Evolutionary conservation across 306 rosid species (phyloP).

Genomic region (Castanea sativa): DNA sequence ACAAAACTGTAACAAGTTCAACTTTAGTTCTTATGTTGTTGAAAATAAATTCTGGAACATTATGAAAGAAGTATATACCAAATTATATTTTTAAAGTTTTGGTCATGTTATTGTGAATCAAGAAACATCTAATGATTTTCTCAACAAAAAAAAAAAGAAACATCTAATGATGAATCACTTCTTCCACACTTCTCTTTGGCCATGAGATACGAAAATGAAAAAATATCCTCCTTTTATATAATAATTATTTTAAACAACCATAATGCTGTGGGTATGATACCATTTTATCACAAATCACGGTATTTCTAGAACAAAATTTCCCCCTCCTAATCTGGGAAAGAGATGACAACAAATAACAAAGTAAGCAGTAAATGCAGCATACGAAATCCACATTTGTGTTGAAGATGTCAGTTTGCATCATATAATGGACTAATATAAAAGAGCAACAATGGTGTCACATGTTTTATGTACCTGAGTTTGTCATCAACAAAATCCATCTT

Average conservation of each 20-base stretch:
- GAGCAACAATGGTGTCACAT: not conserved
- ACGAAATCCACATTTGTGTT: not conserved
- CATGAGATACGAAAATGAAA: not conserved
- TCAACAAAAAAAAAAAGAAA: not conserved
- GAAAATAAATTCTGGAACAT: not conserved
- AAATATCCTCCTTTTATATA: not conserved
- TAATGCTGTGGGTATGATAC: too few species aligned
- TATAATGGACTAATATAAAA: not conserved
- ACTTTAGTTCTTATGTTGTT: not conserved
- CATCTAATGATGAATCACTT: not conserved
- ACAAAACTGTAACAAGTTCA: not conserved
- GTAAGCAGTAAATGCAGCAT: too few species aligned
- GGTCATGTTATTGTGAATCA: too few species aligned
- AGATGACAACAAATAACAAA: too few species aligned
- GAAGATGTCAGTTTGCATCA: not conserved
- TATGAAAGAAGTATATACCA: not conserved
- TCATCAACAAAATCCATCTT: conserved; percentile 95
- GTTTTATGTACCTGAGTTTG: conserved; percentile 64
- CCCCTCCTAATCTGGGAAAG: too few species aligned
- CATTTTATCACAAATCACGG: too few species aligned
- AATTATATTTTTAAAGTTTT: not conserved
- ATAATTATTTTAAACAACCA: not conserved
- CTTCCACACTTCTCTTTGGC: not conserved
- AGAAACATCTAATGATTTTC: not conserved
- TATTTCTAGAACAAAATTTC: too few species aligned